Base-by-base conservation (phyloP, 164 flowering plant genomes). In the Euptelea pleiosperma region DNA sequence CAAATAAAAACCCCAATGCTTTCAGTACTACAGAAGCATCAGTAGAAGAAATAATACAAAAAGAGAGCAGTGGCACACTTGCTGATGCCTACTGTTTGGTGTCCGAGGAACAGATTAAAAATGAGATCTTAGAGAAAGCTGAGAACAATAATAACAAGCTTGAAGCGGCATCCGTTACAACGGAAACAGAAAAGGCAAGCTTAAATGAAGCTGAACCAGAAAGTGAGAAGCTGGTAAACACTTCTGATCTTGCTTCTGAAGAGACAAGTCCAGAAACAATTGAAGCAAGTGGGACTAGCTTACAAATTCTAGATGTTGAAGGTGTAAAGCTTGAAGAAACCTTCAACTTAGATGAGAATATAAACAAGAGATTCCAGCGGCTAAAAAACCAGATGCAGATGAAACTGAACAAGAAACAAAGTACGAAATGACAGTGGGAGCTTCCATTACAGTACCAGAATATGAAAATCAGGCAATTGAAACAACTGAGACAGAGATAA, bases 161-260 rank as follows among this genome's bases (percentile, higher is more conserved):
- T 5, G 33, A 42, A 22, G 15, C 49, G 33, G 14, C 59, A 43
- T n/a, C 26, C 34, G 41, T 47, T 18, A 2, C 55, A 25, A 28
- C 37, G 24, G 11, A 8, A 6, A 31, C 26, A 8, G 58, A 43
- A 49, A 43, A 48, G 36, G 28, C 26, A 43, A 44, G 56, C 63
- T 54, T 52, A 34, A 37, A 53, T 22, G 64, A 46, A 25, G 41
- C 60, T 55, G 65, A 60, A 58, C 51, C 48, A 57, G 73, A 67
- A 52, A 55, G 61, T 31, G 31, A 43, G 24, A 57, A 15, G 43
- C 46, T 49, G 55, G 42, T 33, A 36, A 46, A 31, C 33, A 19
- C 34, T 25, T 35, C 41, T 37, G 52, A 46, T 24, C 46, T 28
- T 51, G 52, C 61, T 43, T 41, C 33, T 21, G 39, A 60, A 33